Conservation (phyloP, 257 asterid genomes). For the Solanum chiquidenum region DNA sequence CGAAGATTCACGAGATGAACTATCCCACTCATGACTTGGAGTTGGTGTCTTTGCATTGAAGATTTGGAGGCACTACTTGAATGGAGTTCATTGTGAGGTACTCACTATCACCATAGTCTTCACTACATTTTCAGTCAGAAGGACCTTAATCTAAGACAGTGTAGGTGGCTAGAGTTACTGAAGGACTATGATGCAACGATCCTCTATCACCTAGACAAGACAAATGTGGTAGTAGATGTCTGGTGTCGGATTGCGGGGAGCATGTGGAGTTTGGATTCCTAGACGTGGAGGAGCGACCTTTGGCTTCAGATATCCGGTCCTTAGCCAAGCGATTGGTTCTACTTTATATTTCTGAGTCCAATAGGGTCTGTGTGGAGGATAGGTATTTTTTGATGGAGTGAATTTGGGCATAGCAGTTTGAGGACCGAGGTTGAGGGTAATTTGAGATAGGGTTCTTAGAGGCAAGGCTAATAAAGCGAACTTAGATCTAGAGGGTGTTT, state of each 20-base stretch:
- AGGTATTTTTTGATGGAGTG: background rate
- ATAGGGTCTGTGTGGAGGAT: background rate
- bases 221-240: background rate
- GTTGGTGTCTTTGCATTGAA: background rate
- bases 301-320: background rate
- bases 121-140: background rate
- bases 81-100: background rate
- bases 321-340: background rate
- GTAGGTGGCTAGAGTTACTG: background rate
- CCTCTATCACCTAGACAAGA: background rate
- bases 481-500: too few species aligned
- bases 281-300: background rate
- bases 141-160: background rate
- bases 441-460: background rate
- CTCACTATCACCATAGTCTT: background rate
- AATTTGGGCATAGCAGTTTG: background rate
- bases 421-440: background rate
- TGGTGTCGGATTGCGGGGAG: background rate
- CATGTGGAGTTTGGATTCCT: background rate
- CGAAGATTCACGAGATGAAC: background rate
- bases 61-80: background rate
- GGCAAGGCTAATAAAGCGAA: background rate
- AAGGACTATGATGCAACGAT: background rate
- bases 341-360: background rate
- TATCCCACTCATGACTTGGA: background rate